phyloP scores from a whole-genome alignment of 1,139 yeast species.

The Hansenula lynferdii region DNA sequence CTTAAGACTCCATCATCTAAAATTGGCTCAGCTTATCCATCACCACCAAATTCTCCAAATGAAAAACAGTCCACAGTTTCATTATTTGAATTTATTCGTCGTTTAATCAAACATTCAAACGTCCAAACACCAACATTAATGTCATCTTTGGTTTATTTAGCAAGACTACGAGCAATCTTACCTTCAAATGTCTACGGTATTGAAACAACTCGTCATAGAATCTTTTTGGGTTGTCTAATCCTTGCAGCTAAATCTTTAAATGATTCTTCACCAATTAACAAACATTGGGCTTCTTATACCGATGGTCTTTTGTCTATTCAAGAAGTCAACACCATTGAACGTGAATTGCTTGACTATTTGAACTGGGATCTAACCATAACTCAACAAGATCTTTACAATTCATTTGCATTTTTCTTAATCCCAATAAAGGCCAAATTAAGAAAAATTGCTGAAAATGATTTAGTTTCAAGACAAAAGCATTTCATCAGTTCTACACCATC shows the following conservation, averaged over 20 bases:
- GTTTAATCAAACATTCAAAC: slow-evolving; percentile 71
- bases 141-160: slow-evolving; percentile 83
- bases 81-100: slow-evolving; percentile 62
- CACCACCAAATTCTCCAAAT: slow-evolving; percentile 43
- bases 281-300: slow-evolving; percentile 93
- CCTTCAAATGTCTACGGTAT: slow-evolving; percentile 92
- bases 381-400: slow-evolving; percentile 62
- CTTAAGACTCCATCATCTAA: slow-evolving; percentile 30
- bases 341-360: slow-evolving; percentile 74
- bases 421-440: slow-evolving; percentile 52
- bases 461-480: slow-evolving; percentile 17
- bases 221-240: slow-evolving; percentile 82
- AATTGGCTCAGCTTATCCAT: slow-evolving; percentile 30
- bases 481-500: slow-evolving; percentile 13
- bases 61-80: slow-evolving; percentile 23
- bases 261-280: slow-evolving; percentile 91
- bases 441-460: slow-evolving; percentile 18
- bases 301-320: slow-evolving; percentile 69
- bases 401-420: slow-evolving; percentile 68
- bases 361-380: slow-evolving; percentile 79
- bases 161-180: slow-evolving; percentile 66
- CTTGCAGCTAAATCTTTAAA: slow-evolving; percentile 87
- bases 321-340: slow-evolving; percentile 89
- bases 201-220: slow-evolving; percentile 90
- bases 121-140: slow-evolving; percentile 94